phyloP scores from a whole-genome alignment of 441 rosid species.

The Populus hybrid region DNA sequence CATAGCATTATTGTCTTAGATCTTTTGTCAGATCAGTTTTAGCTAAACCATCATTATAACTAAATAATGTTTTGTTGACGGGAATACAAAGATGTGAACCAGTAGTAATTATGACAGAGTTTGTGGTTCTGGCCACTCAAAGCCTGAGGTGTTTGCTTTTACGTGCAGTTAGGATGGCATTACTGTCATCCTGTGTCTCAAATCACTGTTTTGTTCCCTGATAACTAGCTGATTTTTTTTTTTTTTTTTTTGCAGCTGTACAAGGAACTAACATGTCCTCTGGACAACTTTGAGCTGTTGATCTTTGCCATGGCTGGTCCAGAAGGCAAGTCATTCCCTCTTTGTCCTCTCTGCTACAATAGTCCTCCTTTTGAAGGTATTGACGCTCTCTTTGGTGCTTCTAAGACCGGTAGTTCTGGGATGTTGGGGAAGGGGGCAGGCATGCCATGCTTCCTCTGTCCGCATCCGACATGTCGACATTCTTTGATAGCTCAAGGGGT shows the following conservation, averaged over 20 bases:
- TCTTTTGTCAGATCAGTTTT: background rate
- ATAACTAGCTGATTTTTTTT: background rate
- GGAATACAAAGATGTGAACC: too few species aligned
- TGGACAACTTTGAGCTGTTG: constrained; percentile 89
- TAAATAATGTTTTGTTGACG: background rate
- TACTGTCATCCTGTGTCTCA: background rate
- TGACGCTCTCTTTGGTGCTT: constrained; percentile 52
- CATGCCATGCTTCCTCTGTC: constrained; percentile 94
- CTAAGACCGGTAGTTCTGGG: constrained; percentile 41
- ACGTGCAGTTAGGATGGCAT: background rate
- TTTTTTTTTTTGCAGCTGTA: constrained; percentile 53
- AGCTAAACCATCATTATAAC: background rate
- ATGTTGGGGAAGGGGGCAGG: constrained; percentile 75
- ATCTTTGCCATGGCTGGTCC: constrained; percentile 84
- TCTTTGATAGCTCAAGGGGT: constrained; percentile 85
- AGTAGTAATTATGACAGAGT: background rate
- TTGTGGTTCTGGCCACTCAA: background rate
- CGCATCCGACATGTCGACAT: constrained; percentile 83
- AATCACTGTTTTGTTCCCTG: background rate
- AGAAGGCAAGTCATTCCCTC: constrained; percentile 90
- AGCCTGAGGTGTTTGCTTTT: background rate
- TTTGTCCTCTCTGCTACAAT: constrained; percentile 89
- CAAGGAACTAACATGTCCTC: constrained; percentile 88
- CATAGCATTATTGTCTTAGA: background rate
- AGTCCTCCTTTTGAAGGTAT: constrained; percentile 92